Conservation (phyloP, 2,329 filamentous ascomycete species). For the Claviceps digitariae region DNA sequence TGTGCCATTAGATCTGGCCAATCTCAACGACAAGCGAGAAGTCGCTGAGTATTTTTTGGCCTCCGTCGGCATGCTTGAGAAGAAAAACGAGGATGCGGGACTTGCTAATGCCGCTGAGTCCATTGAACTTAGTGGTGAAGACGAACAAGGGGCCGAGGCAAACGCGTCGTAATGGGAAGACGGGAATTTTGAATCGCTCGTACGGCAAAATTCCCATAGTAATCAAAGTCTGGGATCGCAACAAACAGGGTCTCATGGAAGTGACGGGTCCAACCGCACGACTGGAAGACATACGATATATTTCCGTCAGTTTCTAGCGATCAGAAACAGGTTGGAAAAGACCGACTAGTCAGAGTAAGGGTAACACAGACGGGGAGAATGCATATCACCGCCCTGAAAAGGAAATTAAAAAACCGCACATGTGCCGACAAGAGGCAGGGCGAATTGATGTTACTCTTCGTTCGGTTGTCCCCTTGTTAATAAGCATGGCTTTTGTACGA, state of each 20-base stretch:
- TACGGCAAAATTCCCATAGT: background rate
- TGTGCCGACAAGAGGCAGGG: background rate
- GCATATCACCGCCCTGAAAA: background rate
- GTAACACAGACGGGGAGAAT: background rate
- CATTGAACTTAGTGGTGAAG: conserved; percentile 23
- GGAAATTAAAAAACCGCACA: background rate
- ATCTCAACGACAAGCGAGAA: conserved; percentile 53
- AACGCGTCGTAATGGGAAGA: conserved; percentile 1
- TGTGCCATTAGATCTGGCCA: conserved; percentile 61
- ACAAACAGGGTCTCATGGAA: background rate
- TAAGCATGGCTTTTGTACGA: background rate
- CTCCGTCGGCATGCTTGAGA: conserved; percentile 34
- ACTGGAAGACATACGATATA: conserved; percentile 1
- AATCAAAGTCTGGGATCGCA: background rate
- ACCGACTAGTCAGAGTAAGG: background rate
- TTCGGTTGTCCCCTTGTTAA: background rate
- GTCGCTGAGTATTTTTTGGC: conserved; percentile 48
- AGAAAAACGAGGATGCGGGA: conserved; percentile 30
- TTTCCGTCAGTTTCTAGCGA: background rate
- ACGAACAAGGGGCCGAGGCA: conserved; percentile 12
- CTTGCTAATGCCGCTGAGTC: conserved; percentile 25
- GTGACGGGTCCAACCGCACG: conserved; percentile 2
- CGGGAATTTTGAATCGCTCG: background rate
- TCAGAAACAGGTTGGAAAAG: background rate
- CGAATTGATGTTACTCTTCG: background rate